Evolutionary conservation across 805 yeast species (phyloP).

Genomic region (Starmerella vitae): DNA sequence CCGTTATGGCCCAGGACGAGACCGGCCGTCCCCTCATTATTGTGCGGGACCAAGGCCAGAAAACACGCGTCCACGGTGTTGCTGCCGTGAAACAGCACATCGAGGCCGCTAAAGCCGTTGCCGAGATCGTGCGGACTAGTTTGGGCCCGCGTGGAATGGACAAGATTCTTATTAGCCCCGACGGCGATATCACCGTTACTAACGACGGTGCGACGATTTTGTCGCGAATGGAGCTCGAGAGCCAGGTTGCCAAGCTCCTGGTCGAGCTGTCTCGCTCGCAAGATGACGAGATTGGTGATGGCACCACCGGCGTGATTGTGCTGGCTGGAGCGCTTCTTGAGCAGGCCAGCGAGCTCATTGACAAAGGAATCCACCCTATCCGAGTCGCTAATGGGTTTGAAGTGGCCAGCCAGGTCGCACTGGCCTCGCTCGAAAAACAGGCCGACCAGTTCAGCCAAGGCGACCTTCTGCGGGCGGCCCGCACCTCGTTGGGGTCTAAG

Average conservation of each 20-base stretch:
- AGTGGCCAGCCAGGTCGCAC: conserved; percentile 88
- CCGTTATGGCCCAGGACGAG: conserved; percentile 97
- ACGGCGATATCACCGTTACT: conserved; percentile 95
- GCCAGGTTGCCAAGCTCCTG: conserved; percentile 86
- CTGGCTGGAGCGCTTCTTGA: conserved; percentile 87
- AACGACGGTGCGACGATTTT: conserved; percentile 97
- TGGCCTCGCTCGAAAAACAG: conserved; percentile 54
- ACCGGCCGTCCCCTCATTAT: conserved; percentile 98
- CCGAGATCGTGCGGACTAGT: conserved; percentile 81
- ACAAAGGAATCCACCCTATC: conserved; percentile 94
- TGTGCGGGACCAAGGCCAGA: conserved; percentile 69
- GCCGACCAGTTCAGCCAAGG: conserved; percentile 48
- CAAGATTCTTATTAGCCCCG: conserved; percentile 86
- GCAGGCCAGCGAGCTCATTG: conserved; percentile 87
- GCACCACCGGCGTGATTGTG: conserved; percentile 97
- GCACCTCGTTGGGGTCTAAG: conserved; percentile 88
- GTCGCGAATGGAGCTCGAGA: conserved; percentile 89
- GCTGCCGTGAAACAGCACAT: conserved; percentile 77
- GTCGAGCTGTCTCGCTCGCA: conserved; percentile 90
- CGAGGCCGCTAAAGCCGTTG: conserved; percentile 87
- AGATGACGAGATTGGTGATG: conserved; percentile 98
- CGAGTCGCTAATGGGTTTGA: conserved; percentile 95
- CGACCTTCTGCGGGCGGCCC: conserved; percentile 74
- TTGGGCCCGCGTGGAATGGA: conserved; percentile 98
- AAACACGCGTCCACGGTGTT: conserved; percentile 54